A percentile compares a stretch with the other conserved stretches of the same genome.
These are phyloP conservation scores for Brassica rapa DNA, from an alignment of 345 rosid genomes.

Conservation along the genomic window DNA sequence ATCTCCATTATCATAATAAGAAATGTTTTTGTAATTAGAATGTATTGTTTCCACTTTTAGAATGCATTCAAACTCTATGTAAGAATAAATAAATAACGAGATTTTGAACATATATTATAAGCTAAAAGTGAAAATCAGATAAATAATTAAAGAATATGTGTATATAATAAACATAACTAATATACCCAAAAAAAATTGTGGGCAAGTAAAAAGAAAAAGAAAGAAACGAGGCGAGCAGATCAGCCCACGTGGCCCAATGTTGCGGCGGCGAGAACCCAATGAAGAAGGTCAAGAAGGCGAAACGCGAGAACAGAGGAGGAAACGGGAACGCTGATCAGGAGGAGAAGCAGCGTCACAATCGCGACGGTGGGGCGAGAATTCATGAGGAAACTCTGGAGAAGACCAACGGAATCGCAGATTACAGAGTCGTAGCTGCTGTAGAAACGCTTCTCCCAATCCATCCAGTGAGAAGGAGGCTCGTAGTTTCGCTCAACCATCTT, in stretches of 20 bases:
- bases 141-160: constrained; percentile 12
- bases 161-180: neutral
- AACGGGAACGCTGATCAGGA: constrained; percentile 52
- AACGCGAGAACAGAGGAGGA: constrained; percentile 42
- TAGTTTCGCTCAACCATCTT: constrained; percentile 67
- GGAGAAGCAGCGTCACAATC: constrained; percentile 45
- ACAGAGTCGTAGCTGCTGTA: constrained; percentile 50
- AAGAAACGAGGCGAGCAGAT: neutral
- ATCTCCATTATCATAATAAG: neutral
- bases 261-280: constrained; percentile 23
- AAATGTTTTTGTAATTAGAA: neutral
- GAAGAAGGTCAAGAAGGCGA: constrained; percentile 29
- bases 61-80: too few species aligned
- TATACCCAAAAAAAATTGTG: neutral
- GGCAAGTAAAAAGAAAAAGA: neutral
- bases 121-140: neutral
- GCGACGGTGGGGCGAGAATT: constrained; percentile 59
- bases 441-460: constrained; percentile 70
- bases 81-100: neutral
- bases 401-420: constrained; percentile 54
- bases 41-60: too few species aligned
- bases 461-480: constrained; percentile 69
- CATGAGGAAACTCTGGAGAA: constrained; percentile 58
- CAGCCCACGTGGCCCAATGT: constrained; percentile 14
- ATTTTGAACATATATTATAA: neutral